Conservation (phyloP, 768 basidiomycete genomes). For the Phaffia australis region DNA sequence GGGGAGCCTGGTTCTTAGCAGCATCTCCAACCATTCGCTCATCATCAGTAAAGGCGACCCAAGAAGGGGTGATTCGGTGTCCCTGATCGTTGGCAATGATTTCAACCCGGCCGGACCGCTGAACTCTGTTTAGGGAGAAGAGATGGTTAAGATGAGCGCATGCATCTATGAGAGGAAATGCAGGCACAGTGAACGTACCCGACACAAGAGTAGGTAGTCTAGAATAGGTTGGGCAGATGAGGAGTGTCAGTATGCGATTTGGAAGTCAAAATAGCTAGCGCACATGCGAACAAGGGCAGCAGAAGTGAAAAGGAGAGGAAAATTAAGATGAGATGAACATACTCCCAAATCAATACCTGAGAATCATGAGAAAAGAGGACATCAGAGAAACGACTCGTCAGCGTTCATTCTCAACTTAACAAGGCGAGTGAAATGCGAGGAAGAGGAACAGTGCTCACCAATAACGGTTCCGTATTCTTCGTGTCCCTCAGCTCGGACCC, state of each 20-base stretch:
- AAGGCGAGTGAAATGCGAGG: too few relatives aligned
- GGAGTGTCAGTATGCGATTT: too few relatives aligned
- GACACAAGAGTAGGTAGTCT: slow-evolving; percentile 89
- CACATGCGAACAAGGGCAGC: too few relatives aligned
- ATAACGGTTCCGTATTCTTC: slow-evolving; percentile 84
- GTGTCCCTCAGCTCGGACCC: slow-evolving; percentile 54
- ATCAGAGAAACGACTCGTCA: slow-evolving; percentile 20
- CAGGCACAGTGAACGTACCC: slow-evolving; percentile 49
- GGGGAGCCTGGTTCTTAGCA: slow-evolving; percentile 90
- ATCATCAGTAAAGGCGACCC: slow-evolving; percentile 33
- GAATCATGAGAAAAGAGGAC: not conserved
- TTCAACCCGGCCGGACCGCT: slow-evolving; percentile 64
- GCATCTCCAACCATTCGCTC: slow-evolving; percentile 65
- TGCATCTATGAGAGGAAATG: not conserved
- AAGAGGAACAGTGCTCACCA: slow-evolving; percentile 41
- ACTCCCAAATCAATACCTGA: slow-evolving; percentile 58
- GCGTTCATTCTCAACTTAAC: slow-evolving; percentile 49
- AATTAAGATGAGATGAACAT: too few relatives aligned
- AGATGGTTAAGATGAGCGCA: slow-evolving; percentile 13
- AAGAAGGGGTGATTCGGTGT: slow-evolving; percentile 79
- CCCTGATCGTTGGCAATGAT: slow-evolving; percentile 81
- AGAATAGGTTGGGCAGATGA: too few relatives aligned
- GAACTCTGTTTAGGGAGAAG: slow-evolving; percentile 47
- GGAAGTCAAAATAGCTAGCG: too few relatives aligned
- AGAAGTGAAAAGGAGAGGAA: too few relatives aligned